Percentiles rank a stretch among this genome's conserved stretches.
These are phyloP conservation scores for Thinopyrum elongatum DNA, from an alignment of 176 grass and related monocot genomes.

Conservation along the genomic window DNA sequence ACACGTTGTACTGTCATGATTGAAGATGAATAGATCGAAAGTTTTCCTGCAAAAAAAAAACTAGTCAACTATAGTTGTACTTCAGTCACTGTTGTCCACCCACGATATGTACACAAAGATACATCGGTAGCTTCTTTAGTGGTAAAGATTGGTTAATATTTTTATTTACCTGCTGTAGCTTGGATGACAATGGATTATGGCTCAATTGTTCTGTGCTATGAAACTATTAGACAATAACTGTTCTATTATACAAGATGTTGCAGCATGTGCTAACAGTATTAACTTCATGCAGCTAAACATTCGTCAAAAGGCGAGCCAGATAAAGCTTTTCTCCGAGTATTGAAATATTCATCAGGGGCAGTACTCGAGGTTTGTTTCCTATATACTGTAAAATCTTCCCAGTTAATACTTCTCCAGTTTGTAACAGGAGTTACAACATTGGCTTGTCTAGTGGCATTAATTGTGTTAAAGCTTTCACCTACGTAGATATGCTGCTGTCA, in stretches of 20 bases:
- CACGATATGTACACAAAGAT: not conserved
- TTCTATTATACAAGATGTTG: conserved; percentile 4
- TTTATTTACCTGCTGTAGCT: conserved; percentile 3
- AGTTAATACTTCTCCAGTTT: conserved; percentile 8
- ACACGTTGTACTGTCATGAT: too few species aligned
- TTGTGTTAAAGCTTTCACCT: conserved; percentile 25
- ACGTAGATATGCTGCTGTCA: conserved; percentile 1
- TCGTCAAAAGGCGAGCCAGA: conserved; percentile 59
- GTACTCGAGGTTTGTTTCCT: conserved; percentile 87
- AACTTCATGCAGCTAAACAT: conserved; percentile 71
- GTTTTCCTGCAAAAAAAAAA: too few species aligned
- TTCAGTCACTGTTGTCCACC: not conserved
- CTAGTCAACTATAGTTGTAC: not conserved
- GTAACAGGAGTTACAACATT: not conserved
- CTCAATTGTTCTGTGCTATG: not conserved
- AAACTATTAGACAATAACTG: not conserved
- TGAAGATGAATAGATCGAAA: too few species aligned
- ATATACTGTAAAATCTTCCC: conserved; percentile 19
- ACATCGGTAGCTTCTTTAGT: not conserved
- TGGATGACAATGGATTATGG: not conserved
- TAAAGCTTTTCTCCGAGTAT: conserved; percentile 87
- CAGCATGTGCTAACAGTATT: conserved; percentile 24
- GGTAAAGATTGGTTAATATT: not conserved
- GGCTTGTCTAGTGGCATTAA: conserved; percentile 9
- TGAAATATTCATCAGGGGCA: conserved; percentile 97